Evolutionary conservation across 1,139 yeast species (phyloP).

Genomic region (Debaryomycetaceae sp.): DNA sequence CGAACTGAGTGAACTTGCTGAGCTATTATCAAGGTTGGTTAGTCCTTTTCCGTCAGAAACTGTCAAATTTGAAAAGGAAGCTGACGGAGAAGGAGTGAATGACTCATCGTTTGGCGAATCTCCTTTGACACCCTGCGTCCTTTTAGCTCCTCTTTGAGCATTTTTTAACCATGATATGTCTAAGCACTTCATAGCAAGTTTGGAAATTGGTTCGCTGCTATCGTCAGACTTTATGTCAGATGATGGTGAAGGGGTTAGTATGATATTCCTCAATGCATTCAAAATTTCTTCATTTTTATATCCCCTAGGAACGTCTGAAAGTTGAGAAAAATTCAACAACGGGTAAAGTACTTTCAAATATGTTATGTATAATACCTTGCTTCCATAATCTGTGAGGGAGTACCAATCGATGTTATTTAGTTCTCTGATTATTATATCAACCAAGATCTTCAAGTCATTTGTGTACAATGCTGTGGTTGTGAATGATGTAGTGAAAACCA

Average conservation of each 20-base stretch:
- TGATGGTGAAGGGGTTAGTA: conserved; percentile 20
- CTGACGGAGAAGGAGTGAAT: conserved; percentile 4
- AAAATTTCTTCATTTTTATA: conserved; percentile 59
- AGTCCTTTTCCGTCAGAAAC: neutral
- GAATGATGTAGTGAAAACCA: conserved; percentile 64
- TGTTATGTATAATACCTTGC: conserved; percentile 57
- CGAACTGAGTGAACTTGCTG: conserved; percentile 24
- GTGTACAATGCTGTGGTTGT: conserved; percentile 71
- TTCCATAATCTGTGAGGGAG: conserved; percentile 45
- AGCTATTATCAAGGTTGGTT: conserved; percentile 5
- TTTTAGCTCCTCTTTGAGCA: neutral
- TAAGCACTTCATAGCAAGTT: conserved; percentile 63
- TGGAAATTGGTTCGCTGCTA: conserved; percentile 43
- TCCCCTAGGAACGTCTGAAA: conserved; percentile 40
- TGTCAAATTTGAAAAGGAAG: conserved; percentile 3
- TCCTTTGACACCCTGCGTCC: neutral
- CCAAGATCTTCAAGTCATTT: conserved; percentile 80
- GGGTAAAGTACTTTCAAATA: conserved; percentile 76
- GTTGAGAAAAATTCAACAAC: conserved; percentile 62
- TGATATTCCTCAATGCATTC: conserved; percentile 48
- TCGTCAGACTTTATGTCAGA: conserved; percentile 15
- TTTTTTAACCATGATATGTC: conserved; percentile 52
- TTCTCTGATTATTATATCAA: conserved; percentile 83
- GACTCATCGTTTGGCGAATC: neutral
- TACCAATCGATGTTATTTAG: conserved; percentile 56